Percentiles rank a stretch among this genome's conserved stretches.
Conservation (phyloP, 768 basidiomycete species). For the Neoboletus brunneissimus region DNA sequence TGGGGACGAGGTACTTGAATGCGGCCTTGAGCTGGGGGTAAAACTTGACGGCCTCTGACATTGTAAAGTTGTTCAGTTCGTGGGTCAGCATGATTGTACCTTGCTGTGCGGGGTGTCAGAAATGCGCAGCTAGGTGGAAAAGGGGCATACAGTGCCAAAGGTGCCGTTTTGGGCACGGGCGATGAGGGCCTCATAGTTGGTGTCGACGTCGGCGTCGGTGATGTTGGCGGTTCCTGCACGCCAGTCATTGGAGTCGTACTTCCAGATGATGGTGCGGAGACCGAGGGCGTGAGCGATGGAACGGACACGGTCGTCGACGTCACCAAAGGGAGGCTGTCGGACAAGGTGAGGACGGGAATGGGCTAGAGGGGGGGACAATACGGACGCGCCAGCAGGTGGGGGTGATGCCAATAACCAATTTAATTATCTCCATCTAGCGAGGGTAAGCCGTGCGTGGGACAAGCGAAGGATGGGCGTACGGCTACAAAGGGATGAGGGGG, state of each 20-base stretch:
- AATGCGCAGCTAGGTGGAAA: background rate
- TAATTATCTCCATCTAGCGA: conserved; percentile 48
- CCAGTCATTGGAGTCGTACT: conserved; percentile 73
- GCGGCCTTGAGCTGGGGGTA: conserved; percentile 43
- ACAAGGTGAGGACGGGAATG: background rate
- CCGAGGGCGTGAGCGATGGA: conserved; percentile 65
- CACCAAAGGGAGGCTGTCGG: conserved; percentile 58
- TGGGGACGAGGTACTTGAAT: conserved; percentile 51
- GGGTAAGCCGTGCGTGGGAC: background rate
- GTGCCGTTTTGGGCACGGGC: conserved; percentile 41
- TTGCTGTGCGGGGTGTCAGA: conserved; percentile 24
- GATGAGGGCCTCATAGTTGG: conserved; percentile 55
- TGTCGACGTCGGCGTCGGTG: conserved; percentile 45
- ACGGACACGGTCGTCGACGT: conserved; percentile 75
- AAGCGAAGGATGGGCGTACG: conserved; percentile 11
- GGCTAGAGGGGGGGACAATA: background rate
- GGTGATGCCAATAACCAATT: conserved; percentile 52
- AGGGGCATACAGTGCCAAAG: conserved; percentile 36
- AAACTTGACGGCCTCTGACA: conserved; percentile 56
- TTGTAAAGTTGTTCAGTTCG: conserved; percentile 59
- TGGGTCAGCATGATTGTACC: conserved; percentile 57
- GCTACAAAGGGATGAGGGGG: conserved; percentile 19
- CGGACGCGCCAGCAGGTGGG: conserved; percentile 60
- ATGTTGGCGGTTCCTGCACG: conserved; percentile 48
- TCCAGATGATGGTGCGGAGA: conserved; percentile 72